Base-by-base conservation (phyloP, 331 rosid genomes). In the Pyracantha coccinea region DNA sequence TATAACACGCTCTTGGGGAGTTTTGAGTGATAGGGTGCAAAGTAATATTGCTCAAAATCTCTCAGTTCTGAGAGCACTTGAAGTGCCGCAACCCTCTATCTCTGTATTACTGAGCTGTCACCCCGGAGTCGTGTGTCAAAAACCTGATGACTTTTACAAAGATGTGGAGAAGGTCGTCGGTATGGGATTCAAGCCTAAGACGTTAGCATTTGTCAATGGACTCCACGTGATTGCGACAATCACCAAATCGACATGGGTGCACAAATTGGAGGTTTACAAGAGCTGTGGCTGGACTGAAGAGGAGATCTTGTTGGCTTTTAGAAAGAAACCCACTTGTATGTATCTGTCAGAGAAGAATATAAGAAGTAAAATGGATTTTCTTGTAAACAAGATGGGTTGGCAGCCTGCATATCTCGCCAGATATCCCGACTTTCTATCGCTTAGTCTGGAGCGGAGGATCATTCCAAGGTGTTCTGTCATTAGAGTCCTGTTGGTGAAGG, bases 201-300 rank as follows among this genome's bases (percentile, higher is more conserved):
- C 71, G 16, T 2, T 66, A n/a, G 1, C 35, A 31, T 72, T 78
- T 68, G 54, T 74, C 24, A n/a, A 38, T 29, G 79, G 79, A 4
- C 8, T 78, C 3, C 41, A 15, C 13, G 83, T 61, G 14, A 27
- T 76, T 72, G 8, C 11, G 1, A 28, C 19, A 31, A 28, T 74
- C 28, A 41, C 17, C 13, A 65, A 67, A 68, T 65, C 72, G 2
- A 68, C 4, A 17, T 80, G 81, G 86, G 64, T 63, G 44, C 66
- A 61, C 4, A 85, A 50, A 15, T 63, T 79, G 53, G 71, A 28
- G 14, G 15, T 52, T 6, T 69, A 52, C n/a, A 52, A 5, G 24
- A 29, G 33, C 28, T 52, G 45, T 13, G 72, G 84, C 25, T 83
- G 77, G 81, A 67, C 68, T 32, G 71, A 19, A 44, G 85, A 79